Evolutionary conservation across 352 stramenopile species (phyloP).

Genomic region (Pythium monospermum): DNA sequence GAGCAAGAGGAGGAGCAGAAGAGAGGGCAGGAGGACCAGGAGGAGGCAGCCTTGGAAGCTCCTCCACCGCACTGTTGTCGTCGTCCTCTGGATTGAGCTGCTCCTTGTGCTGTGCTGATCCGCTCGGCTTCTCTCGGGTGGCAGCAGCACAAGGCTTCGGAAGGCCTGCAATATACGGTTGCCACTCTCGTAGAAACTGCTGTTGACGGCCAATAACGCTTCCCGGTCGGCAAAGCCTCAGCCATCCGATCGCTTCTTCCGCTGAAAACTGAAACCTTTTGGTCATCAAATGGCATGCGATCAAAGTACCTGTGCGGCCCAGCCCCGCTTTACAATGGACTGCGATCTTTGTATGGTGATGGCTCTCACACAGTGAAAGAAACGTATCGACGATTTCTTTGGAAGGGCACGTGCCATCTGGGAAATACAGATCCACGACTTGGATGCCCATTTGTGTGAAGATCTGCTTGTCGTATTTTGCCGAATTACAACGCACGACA

Average conservation of each 20-base stretch:
- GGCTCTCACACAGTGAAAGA: conserved; percentile 51
- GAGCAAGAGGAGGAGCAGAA: too few relatives aligned
- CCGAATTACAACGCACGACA: conserved; percentile 92
- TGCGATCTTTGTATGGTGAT: conserved; percentile 63
- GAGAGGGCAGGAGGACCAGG: too few relatives aligned
- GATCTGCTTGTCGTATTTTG: conserved; percentile 84
- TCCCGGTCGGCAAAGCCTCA: conserved; percentile 89
- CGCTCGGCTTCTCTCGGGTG: conserved; percentile 1
- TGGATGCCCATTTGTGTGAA: conserved; percentile 84
- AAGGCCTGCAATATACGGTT: too few relatives aligned
- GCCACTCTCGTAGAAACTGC: conserved; percentile 85
- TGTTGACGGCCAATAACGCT: conserved; percentile 93
- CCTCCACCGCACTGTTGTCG: too few relatives aligned
- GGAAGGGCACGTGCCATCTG: conserved; percentile 88
- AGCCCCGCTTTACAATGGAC: conserved; percentile 97
- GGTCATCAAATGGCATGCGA: conserved; percentile 94
- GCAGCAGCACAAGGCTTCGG: conserved; percentile 33
- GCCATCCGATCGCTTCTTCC: conserved; percentile 90
- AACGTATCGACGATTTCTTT: conserved; percentile 71
- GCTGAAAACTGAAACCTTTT: conserved; percentile 90
- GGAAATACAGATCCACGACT: conserved; percentile 90
- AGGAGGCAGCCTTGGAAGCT: too few relatives aligned
- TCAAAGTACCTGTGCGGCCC: conserved; percentile 92
- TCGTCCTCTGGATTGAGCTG: too few relatives aligned
- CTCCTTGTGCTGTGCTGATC: too few relatives aligned